These are phyloP conservation scores for Diplodia intermedia DNA, from an alignment of 2,329 filamentous ascomycete genomes.

Conservation along the genomic window DNA sequence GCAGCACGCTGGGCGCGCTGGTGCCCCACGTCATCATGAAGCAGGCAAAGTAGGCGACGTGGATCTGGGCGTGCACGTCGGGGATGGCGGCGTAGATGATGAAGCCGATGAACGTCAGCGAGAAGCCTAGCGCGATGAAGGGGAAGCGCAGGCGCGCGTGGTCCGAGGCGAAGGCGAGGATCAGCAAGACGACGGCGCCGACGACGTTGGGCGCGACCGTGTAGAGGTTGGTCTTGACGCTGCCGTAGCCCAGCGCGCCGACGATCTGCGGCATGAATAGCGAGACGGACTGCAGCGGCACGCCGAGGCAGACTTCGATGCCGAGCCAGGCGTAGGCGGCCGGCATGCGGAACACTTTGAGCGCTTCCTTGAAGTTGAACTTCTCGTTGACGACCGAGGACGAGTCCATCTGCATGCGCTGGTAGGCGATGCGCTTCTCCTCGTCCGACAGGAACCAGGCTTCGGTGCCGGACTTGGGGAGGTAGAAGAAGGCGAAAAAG, in stretches of 20 bases:
- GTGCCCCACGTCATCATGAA: conserved; percentile 88
- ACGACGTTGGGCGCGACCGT: conserved; percentile 81
- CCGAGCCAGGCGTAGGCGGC: conserved; percentile 61
- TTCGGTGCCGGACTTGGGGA: conserved; percentile 69
- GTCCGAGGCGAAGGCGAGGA: conserved; percentile 76
- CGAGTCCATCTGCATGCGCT: conserved; percentile 77
- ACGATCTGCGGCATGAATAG: conserved; percentile 68
- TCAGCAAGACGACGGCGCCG: conserved; percentile 73
- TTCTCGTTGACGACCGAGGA: conserved; percentile 68
- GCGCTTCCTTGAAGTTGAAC: conserved; percentile 60
- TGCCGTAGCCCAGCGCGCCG: conserved; percentile 58
- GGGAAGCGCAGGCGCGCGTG: conserved; percentile 70
- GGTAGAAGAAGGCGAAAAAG: conserved; percentile 71
- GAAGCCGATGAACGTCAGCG: conserved; percentile 78
- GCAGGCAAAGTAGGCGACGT: conserved; percentile 74
- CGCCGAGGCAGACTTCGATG: conserved; percentile 66
- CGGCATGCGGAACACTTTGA: conserved; percentile 62
- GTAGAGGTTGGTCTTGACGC: conserved; percentile 77
- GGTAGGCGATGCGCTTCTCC: conserved; percentile 72
- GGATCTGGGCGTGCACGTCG: conserved; percentile 62
- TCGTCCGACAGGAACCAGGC: conserved; percentile 70
- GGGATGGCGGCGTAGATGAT: conserved; percentile 75
- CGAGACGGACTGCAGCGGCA: conserved; percentile 63
- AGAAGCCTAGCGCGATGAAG: conserved; percentile 76
- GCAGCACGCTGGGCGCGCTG: conserved; percentile 73